Evolutionary conservation across 1,139 yeast genomes (phyloP), one percentile per base, ranked within the genome.

Genomic region (Debaryomycetaceae sp.): DNA sequence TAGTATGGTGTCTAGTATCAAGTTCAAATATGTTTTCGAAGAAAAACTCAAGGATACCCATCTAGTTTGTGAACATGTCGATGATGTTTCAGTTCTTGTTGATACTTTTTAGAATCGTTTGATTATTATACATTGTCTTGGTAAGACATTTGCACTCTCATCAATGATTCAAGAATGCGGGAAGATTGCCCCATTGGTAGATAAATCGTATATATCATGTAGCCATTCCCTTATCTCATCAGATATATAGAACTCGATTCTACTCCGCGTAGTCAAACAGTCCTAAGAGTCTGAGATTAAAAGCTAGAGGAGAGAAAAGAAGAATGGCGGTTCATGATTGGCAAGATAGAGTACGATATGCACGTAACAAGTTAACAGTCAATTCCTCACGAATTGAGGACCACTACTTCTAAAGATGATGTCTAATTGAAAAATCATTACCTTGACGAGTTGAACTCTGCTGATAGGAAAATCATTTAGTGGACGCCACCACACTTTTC

Each of bases 361-460:
- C 45, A 23, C 44, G 45, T n/a, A 20, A 39, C 6, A 22, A 40
- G 34, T 24, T 42, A 23, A 5, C 3, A 40, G 5, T 41, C 44
- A 7, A 42, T 42, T 13, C 45, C 45, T 9, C 9, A 31, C n/a
- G 44, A 42, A 13, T 39, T 35, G 29, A 42, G 44, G 36, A 42
- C 40, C 38, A 37, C 24, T 4, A 27, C 11, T 11, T 7, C 4
- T 27, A 8, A 11, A 5, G 13, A n/a, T 11, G 40, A 42, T n/a
- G 24, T 6, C 8, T 24, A 23, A 3, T 33, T 39, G n/a, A 38
- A 5, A 22, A 22, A 27, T 20, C 20, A 17, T 4, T 17, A n/a
- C 7, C 22, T 24, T 7, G 41, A 38, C 20, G 9, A 14, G 13
- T 27, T 38, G 6, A 29, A 24, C 13, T 9, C 34, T 6, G 2